phyloP scores from a whole-genome alignment of 2,329 filamentous ascomycete genomes.

The Venturia oleaginea region DNA sequence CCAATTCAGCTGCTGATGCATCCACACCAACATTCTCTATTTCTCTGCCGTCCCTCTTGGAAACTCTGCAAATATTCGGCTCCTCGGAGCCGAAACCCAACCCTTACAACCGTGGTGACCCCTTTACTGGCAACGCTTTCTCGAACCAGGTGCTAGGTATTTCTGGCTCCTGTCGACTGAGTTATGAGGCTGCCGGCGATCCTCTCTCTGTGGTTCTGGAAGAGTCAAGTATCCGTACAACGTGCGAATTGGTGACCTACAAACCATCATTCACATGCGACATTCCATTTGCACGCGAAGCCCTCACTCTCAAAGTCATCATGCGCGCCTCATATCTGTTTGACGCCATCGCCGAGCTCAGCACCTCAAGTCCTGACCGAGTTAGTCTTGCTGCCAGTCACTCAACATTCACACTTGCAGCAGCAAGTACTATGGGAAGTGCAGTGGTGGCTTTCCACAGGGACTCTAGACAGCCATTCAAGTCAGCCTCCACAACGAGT shows the following conservation, averaged over 20 bases:
- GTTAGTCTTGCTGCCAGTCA: slow-evolving; percentile 54
- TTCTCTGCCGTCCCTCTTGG: slow-evolving; percentile 75
- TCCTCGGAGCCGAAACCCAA: slow-evolving; percentile 37
- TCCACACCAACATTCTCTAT: slow-evolving; percentile 49
- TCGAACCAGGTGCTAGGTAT: slow-evolving; percentile 74
- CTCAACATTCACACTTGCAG: slow-evolving; percentile 69
- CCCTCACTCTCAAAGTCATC: slow-evolving; percentile 84
- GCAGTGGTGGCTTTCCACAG: slow-evolving; percentile 50
- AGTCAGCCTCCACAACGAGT: slow-evolving; percentile 20
- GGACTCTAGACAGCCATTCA: slow-evolving; percentile 28
- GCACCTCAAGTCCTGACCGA: slow-evolving; percentile 59
- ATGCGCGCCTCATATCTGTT: slow-evolving; percentile 71
- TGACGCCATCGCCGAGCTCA: slow-evolving; percentile 61
- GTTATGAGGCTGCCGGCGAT: slow-evolving; percentile 65
- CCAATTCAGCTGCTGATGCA: slow-evolving; percentile 24
- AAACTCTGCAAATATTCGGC: slow-evolving; percentile 92
- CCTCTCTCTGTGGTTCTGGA: slow-evolving; percentile 79
- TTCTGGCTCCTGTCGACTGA: slow-evolving; percentile 74
- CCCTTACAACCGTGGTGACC: slow-evolving; percentile 18
- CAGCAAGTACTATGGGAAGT: slow-evolving; percentile 49
- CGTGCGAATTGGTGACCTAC: slow-evolving; percentile 84
- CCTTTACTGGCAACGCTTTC: slow-evolving; percentile 55
- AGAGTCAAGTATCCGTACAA: slow-evolving; percentile 79
- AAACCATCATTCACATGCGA: slow-evolving; percentile 47
- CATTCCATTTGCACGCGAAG: slow-evolving; percentile 78